A percentile compares a stretch with the other conserved stretches of the same genome.
These are phyloP conservation scores for Cinnamomum micranthum DNA, from an alignment of 164 flowering plant species.

Conservation along the genomic window DNA sequence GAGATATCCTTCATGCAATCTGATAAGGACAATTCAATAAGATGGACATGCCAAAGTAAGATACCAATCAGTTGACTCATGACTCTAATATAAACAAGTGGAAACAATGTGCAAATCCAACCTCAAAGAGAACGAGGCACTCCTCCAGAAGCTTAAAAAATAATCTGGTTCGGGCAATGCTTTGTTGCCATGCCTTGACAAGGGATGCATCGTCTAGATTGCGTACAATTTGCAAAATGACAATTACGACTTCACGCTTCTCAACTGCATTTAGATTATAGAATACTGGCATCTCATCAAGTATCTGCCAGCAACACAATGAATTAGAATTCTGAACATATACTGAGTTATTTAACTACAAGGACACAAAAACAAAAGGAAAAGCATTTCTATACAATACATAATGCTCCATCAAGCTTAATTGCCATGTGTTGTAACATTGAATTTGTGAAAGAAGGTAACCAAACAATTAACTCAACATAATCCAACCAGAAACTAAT, in stretches of 20 bases:
- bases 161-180: conserved; percentile 92
- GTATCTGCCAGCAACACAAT: conserved; percentile 55
- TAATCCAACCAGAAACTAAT: too few relatives aligned
- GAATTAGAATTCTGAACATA: not conserved
- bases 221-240: conserved; percentile 79
- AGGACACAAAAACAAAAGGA: not conserved
- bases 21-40: not conserved
- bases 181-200: conserved; percentile 97
- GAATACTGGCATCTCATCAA: conserved; percentile 99
- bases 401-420: not conserved
- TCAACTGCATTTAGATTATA: conserved; percentile 85
- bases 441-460: too few relatives aligned
- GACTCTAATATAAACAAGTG: not conserved
- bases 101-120: conserved; percentile 11
- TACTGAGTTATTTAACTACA: not conserved
- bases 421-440: too few relatives aligned
- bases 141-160: conserved; percentile 98
- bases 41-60: not conserved
- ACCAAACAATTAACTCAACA: too few relatives aligned
- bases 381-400: not conserved
- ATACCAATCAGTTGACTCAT: not conserved
- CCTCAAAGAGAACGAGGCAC: conserved; percentile 90
- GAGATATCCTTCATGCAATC: not conserved
- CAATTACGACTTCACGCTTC: conserved; percentile 91
- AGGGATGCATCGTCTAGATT: conserved; percentile 93